Evolutionary conservation across 768 basidiomycete species (phyloP), one percentile per base, ranked within the genome.

Genomic region (Kwoniella shandongensis): DNA sequence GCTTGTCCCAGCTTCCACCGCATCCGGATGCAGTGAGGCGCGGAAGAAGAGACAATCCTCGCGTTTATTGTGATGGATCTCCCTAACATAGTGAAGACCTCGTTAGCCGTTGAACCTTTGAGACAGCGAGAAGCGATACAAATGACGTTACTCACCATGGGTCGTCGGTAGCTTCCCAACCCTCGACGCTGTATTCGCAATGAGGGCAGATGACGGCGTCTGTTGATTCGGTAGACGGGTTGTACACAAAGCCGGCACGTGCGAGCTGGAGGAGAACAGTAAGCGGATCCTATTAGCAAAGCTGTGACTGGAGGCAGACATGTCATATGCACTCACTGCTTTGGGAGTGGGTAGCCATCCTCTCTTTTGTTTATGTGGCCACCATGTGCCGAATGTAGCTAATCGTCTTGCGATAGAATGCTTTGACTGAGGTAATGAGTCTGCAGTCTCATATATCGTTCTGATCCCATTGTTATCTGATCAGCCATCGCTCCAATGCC

Each of bases 111-210:
- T 15, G 7, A 32, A 12, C 18, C 30, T 8, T 30, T 1, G 4
- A n/a, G 20, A 32, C 29, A 29, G 27, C 23, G 1, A 8, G n/a
- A 13, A 46, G 25, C 18, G 25, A 29, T 7, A 6, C n/a, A n/a
- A n/a, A n/a, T n/a, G n/a, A n/a, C 23, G 17, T 13, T 12, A 79
- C 88, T 56, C 76, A 96, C 93, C 86, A 72, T 13, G 93, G 93
- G 76, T 93, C 86, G 73, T 98, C 93, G 13, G 83, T 84, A 26
- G 81, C 79, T 40, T 91, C 89, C 93, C 93, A 98, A 1, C 88
- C 90, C 52, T 85, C 85, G 2, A 94, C 82, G 1, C 85, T 81
- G 30, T 86, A 79, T 41, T 85, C 80, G 72, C 93, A 98, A 69
- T 91, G 91, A 4, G 91, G 79, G 76, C 93, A 98, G 0, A 85